phyloP scores from a whole-genome alignment of 169 alveolate genomes.

The Plasmodium cynomolgi region DNA sequence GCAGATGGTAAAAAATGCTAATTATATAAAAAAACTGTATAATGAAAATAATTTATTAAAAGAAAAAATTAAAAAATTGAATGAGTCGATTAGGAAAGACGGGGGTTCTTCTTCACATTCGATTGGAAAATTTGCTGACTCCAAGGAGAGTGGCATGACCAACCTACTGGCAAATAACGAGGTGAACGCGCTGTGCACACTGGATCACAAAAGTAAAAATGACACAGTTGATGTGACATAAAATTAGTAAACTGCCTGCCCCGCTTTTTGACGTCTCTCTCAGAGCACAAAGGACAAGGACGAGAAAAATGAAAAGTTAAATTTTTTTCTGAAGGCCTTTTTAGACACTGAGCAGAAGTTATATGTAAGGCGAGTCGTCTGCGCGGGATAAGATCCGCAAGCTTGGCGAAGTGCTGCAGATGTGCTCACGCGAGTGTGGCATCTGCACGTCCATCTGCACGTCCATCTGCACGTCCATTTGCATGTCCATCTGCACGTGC shows the following conservation, averaged over 20 bases:
- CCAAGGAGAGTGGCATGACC: not conserved
- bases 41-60: conserved; percentile 64
- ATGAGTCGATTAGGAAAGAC: not conserved
- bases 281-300: conserved; percentile 9
- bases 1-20: conserved; percentile 20
- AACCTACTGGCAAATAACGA: not conserved
- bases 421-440: not conserved
- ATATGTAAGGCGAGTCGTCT: conserved; percentile 14
- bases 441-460: not conserved
- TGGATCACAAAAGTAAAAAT: not conserved
- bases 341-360: conserved; percentile 60
- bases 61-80: conserved; percentile 58
- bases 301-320: conserved; percentile 19
- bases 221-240: not conserved
- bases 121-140: not conserved
- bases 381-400: not conserved
- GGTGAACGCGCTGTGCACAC: not conserved
- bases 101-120: not conserved
- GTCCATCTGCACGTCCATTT: not conserved
- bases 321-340: conserved; percentile 56
- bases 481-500: not conserved
- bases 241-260: not conserved
- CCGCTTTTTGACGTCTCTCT: not conserved
- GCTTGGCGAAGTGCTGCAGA: not conserved
- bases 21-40: conserved; percentile 55